phyloP scores from a whole-genome alignment of 2,329 filamentous ascomycete genomes.

The Dendryphion nanum region DNA sequence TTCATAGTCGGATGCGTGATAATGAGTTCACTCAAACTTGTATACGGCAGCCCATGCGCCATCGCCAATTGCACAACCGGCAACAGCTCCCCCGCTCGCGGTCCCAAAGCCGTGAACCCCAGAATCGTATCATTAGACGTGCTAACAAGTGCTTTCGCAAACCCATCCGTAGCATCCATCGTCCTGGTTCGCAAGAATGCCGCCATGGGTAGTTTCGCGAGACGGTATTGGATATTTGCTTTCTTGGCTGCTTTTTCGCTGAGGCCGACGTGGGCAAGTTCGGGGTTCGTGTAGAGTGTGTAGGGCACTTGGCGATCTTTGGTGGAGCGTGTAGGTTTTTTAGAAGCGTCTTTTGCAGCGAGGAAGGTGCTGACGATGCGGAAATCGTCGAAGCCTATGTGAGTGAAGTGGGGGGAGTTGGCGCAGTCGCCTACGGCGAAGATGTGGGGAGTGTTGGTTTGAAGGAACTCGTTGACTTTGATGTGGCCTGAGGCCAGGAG shows the following conservation, averaged over 20 bases:
- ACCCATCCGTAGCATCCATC: constrained; percentile 10
- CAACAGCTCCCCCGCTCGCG: constrained; percentile 11
- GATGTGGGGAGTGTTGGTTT: constrained; percentile 44
- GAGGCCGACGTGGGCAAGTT: constrained; percentile 46
- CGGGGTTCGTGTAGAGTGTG: constrained; percentile 55
- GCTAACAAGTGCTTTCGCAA: constrained; percentile 11
- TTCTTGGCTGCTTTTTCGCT: constrained; percentile 3
- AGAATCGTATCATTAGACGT: constrained; percentile 6
- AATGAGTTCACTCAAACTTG: constrained; percentile 7
- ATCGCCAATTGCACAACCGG: constrained; percentile 15
- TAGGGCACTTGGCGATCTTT: constrained; percentile 43
- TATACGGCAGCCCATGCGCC: constrained; percentile 8
- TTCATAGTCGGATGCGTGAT: constrained; percentile 12
- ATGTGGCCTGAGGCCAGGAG: constrained; percentile 46
- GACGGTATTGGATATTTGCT: constrained; percentile 4
- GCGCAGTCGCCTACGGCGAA: constrained; percentile 55
- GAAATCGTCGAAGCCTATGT: constrained; percentile 58
- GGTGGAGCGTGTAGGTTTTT: constrained; percentile 6
- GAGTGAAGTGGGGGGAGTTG: constrained; percentile 54
- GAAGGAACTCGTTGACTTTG: constrained; percentile 44
- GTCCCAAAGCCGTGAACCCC: constrained; percentile 13
- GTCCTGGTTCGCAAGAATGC: not conserved
- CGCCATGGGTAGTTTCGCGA: not conserved
- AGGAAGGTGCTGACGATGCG: constrained; percentile 52
- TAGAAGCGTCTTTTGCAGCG: constrained; percentile 13